Evolutionary conservation across 2,329 filamentous ascomycete genomes (phyloP), one percentile per base, ranked within the genome.

Genomic region (Neofusicoccum ribis): DNA sequence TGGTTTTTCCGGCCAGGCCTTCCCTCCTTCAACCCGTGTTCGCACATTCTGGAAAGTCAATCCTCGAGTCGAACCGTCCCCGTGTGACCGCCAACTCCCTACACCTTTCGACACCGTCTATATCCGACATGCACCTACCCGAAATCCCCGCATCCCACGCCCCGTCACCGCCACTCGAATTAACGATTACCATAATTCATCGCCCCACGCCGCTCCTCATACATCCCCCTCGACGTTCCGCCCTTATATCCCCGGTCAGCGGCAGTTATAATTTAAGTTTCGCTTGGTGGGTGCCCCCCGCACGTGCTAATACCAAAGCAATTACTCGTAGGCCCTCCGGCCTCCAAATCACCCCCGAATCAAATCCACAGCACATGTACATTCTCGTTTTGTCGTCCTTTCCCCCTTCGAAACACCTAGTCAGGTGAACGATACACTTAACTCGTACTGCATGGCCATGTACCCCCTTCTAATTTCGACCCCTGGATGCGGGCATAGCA

Each of bases 1-100:
- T 58, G 52, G 52, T 44, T 58, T 58, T 44, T n/a, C 15, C 52
- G 39, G 39, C 52, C 52, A 58, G 52, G 52, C 37, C 41, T 20
- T 17, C 41, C 27, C 31, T 37, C 50, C 34, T 49, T 14, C 43
- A 47, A 5, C 9, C n/a, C 43, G 5, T 60, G 43, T 60, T 36
- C 44, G 43, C 43, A 17, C 14, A 47, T 44, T 31, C 41, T 46
- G 54, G 54, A 34, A 59, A 36, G 14, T 15, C 41, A 56, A 43
- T 14, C 15, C 3, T 60, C 41, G 56, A 60, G 17, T 23, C 56
- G 41, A 47, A 15, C 20, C 41, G n/a, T 5, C 31, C 15, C 54
- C 54, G 36, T 15, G 54, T 60, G 56, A 60, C 43, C 41, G 56
- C 41, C 56, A 47, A 37, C 37, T 47, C 20, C n/a, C 34, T 60